Evolutionary conservation across 306 rosid genomes (phyloP), one percentile per base, ranked within the genome.

Genomic region (Psophocarpus tetragonolobus): DNA sequence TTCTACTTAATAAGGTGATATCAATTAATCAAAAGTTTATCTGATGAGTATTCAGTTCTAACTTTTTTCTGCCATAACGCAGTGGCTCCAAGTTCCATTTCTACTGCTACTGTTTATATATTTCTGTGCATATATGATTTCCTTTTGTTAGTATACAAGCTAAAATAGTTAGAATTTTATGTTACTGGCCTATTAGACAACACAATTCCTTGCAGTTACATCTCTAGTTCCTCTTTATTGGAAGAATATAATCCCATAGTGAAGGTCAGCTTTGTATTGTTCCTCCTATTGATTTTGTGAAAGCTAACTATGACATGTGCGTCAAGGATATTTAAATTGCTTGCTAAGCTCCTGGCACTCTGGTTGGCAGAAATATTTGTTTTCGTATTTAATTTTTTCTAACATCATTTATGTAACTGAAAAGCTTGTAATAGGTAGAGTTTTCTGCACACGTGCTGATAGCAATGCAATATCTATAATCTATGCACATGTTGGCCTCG

Each of bases 1-100:
- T 83, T 84, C 50, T 62, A 13, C 70, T 39, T 42, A 74, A 61
- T 61, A 74, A 58, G 65, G 33, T 62, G 35, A 60, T 79, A 5
- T 71, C 65, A 48, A 61, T 73, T 47, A 57, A 60, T 67, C 13
- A 47, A 67, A 73, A 73, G 64, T 18, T 36, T 72, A 12, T 74
- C n/a, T 51, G 3, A 71, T 24, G 78, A 21, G 17, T 30, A 56
- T 61, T 69, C 66, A 48, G 53, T 47, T 76, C 47, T 36, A 38
- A 66, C 38, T 33, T n/a, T 44, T 74, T 42, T 44, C 65, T 45
- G 10, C 51, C 51, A 44, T 67, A 8, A 53, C 61, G 47, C 68
- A 72, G 11, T 48, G 47, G 24, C 81, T 68, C 77, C 23, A 18
- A 58, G 41, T 12, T 76, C 24, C 15, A 58, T 83, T 73, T 47